Evolutionary conservation across 805 yeast genomes (phyloP), one percentile per base, ranked within the genome.

Genomic region (Wickerhamomyces chambardii): DNA sequence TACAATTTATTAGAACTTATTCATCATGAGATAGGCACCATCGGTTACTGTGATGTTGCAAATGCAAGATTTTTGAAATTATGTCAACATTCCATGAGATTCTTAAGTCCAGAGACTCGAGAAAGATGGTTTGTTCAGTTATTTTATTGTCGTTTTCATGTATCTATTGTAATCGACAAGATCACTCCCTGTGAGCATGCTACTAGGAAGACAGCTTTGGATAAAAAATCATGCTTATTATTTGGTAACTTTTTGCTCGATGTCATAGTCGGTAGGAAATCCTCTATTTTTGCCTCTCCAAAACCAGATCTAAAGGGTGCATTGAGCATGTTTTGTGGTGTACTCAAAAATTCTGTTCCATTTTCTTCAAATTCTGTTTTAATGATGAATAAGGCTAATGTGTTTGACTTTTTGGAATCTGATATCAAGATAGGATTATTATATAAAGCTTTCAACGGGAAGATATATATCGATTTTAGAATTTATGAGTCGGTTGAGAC

Each of bases 81-180:
- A 19, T 63, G 80, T 1, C 81, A 86, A 44, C 61, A 64, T 8
- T 64, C 70, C 15, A 57, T 83, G 25, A 60, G 74, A 14, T 45
- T n/a, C n/a, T n/a, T 8, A 19, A 19, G 22, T 8, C 22, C 59
- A 1, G 55, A 71, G 19, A 58, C 64, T 16, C 53, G 63, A 38
- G 40, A 46, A 3, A 67, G 66, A 5, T 67, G 86, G 31, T 53
- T 90, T 32, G 68, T 85, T 8, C 97, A 90, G 48, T 67, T 85
- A 25, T 57, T 92, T 17, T 67, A 76, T 42, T 92, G 98, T 52
- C 68, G 83, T 9, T 86, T 80, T 47, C 94, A 86, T 31, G 66
- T 84, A 34, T 58, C 63, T 2, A 61, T 87, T 4, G 61, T 78
- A 2, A 63, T 74, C 10, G 85, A 79, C 12, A 64, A 65, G 15